Evolutionary conservation across 2,329 filamentous ascomycete genomes (phyloP), one percentile per base, ranked within the genome.

Genomic region (Aspergillus sergii): DNA sequence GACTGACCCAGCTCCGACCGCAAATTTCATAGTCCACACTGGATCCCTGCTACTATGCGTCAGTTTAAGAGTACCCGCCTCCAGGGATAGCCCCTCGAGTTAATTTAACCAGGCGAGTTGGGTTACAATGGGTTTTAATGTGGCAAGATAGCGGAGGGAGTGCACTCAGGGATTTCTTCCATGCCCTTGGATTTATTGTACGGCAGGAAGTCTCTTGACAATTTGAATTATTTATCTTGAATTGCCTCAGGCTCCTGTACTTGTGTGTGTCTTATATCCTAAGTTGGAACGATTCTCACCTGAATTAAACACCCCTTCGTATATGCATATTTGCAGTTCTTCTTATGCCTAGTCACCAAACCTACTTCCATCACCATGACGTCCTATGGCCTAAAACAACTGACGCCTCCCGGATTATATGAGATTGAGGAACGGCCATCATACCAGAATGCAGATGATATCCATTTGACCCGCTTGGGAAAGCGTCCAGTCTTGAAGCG

Each of bases 401-500:
- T 60, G 48, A 50, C 53, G 11, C 56, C 62, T 23, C 55, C 48
- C 19, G 67, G 45, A 3, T 46, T 58, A 43, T 57, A 58, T 14
- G 68, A 69, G 60, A 50, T 70, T 7, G 58, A 61, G 48, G 63
- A 45, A 10, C 48, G 39, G 14, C 32, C 58, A 12, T 63, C 68
- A 19, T 66, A 56, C 28, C 71, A 68, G 16, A 66, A 70, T 26
- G 61, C 70, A 39, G 82, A 83, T 68, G 75, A 78, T 26, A 71
- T 69, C 39, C 79, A 85, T 61, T 82, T 85, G 80, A 74, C 76
- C 34, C 79, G 83, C 23, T 77, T 85, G 78, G 83, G 83, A 48
- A 85, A 84, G 72, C 74, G 76, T 23, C 82, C 84, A 59, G 81
- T 84, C 53, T 75, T 85, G 64, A 78, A 80, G 77, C 73, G 78